A percentile compares a stretch with the other conserved stretches of the same genome.
Conservation (phyloP, 345 rosid species). For the Erucastrum elatum region DNA sequence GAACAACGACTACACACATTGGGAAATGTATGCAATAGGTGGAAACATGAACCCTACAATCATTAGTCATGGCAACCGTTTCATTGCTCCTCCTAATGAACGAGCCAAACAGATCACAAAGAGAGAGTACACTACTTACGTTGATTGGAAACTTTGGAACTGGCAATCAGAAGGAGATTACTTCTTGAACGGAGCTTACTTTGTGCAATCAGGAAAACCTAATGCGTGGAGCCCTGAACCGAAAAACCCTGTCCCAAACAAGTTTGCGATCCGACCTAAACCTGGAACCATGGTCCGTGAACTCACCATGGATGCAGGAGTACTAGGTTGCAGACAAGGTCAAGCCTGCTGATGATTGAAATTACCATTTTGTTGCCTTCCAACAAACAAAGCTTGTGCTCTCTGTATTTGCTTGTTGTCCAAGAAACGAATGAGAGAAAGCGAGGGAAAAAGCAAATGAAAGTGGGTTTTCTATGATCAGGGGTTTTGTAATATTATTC, state of each 20-base stretch:
- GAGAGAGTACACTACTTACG: conserved; percentile 47
- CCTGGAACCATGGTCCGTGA: conserved; percentile 47
- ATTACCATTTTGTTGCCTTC: conserved; percentile 14
- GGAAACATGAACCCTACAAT: conserved; percentile 66
- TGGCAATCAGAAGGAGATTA: conserved; percentile 78
- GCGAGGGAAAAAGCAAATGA: not conserved
- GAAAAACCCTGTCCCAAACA: conserved; percentile 2
- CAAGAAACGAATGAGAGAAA: not conserved
- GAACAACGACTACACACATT: conserved; percentile 78
- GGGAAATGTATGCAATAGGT: conserved; percentile 71
- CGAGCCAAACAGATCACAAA: conserved; percentile 57
- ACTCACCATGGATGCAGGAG: conserved; percentile 54
- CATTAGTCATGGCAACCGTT: conserved; percentile 78
- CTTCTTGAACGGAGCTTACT: conserved; percentile 66
- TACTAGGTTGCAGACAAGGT: conserved; percentile 44
- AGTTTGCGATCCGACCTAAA: conserved; percentile 46
- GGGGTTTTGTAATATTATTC: conserved; percentile 28
- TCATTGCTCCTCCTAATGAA: conserved; percentile 57
- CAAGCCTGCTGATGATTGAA: conserved; percentile 38
- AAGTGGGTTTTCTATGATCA: not conserved
- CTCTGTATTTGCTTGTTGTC: conserved; percentile 9
- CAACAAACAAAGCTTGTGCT: conserved; percentile 12
- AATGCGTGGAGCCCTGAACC: conserved; percentile 31
- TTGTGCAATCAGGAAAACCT: conserved; percentile 58
- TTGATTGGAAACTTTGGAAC: conserved; percentile 58